These are phyloP conservation scores for Lonicera japonica DNA, from an alignment of 129 eudicot species.

Conservation along the genomic window DNA sequence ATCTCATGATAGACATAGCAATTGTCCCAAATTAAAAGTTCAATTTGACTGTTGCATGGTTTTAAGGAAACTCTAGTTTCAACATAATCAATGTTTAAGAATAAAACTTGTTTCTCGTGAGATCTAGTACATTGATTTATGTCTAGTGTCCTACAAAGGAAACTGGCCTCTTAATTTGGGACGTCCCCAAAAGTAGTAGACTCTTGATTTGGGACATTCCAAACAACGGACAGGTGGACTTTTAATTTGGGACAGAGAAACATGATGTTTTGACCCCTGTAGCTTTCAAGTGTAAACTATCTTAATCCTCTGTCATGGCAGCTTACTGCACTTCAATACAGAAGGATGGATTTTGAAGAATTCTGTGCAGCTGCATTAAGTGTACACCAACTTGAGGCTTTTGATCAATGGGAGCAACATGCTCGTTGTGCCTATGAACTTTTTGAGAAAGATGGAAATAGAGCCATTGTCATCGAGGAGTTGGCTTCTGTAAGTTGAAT, in stretches of 20 bases:
- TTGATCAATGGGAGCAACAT: conserved; percentile 94
- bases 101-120: too few relatives aligned
- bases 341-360: conserved; percentile 92
- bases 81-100: too few relatives aligned
- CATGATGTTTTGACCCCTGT: too few relatives aligned
- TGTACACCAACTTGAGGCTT: conserved; percentile 88
- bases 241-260: too few relatives aligned
- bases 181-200: too few relatives aligned
- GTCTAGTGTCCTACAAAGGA: too few relatives aligned
- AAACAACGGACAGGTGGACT: too few relatives aligned
- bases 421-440: conserved; percentile 91
- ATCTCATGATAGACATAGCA: neutral
- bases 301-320: conserved; percentile 15
- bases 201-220: too few relatives aligned
- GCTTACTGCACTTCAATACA: conserved; percentile 81
- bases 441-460: conserved; percentile 90
- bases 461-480: conserved; percentile 86
- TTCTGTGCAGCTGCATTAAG: conserved; percentile 91
- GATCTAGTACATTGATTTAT: too few relatives aligned
- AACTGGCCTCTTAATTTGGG: too few relatives aligned
- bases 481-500: conserved; percentile 71
- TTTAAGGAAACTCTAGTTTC: too few relatives aligned
- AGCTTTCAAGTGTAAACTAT: neutral
- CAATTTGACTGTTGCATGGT: too few relatives aligned
- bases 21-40: neutral